Evolutionary conservation across 2,329 filamentous ascomycete species (phyloP).

Genomic region (Epichloe sibirici): DNA sequence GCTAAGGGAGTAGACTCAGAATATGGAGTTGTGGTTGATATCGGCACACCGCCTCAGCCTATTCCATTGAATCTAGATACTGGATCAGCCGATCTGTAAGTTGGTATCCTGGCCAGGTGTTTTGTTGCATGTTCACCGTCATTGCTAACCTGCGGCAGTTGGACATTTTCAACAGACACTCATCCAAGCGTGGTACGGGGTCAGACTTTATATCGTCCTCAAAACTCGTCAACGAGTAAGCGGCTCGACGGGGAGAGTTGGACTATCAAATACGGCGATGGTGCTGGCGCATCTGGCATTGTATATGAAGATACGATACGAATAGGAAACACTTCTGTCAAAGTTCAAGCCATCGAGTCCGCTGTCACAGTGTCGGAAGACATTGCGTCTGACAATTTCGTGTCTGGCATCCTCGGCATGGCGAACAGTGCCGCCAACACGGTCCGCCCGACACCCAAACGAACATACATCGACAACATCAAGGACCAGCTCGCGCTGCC

Average conservation of each 20-base stretch:
- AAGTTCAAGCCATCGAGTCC: constrained; percentile 52
- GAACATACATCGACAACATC: constrained; percentile 26
- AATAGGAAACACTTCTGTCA: constrained; percentile 47
- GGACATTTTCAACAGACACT: constrained; percentile 54
- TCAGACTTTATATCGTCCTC: constrained; percentile 45
- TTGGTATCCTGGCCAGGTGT: background rate
- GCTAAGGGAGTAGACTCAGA: constrained; percentile 35
- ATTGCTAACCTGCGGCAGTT: constrained; percentile 29
- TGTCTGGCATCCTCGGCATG: constrained; percentile 25
- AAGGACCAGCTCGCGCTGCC: constrained; percentile 15
- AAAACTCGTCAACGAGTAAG: constrained; percentile 28
- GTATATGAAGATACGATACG: constrained; percentile 55
- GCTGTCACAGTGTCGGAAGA: constrained; percentile 42
- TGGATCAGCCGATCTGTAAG: constrained; percentile 36
- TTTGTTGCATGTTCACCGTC: background rate
- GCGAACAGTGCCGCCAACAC: constrained; percentile 21
- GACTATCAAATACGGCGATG: constrained; percentile 54
- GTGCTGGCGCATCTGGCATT: constrained; percentile 47
- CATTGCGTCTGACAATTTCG: constrained; percentile 22
- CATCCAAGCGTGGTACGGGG: constrained; percentile 31
- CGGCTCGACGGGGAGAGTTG: constrained; percentile 33
- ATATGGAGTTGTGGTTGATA: constrained; percentile 48
- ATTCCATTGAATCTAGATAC: constrained; percentile 62
- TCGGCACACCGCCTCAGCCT: constrained; percentile 45
- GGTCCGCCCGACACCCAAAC: constrained; percentile 18